Evolutionary conservation across 768 basidiomycete genomes (phyloP).

Genomic region (Mycena rosella): DNA sequence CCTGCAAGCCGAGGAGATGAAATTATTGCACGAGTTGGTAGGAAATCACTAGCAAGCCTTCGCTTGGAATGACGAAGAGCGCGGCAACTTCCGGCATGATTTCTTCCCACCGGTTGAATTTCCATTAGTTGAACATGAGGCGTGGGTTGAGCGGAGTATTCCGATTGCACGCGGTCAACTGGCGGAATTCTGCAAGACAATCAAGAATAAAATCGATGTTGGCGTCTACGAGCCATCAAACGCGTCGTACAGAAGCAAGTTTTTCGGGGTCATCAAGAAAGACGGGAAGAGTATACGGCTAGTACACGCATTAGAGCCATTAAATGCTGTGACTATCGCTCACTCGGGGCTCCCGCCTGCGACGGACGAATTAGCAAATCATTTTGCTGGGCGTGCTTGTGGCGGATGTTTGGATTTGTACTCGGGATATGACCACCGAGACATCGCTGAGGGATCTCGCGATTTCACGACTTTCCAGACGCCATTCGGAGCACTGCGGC

Average conservation of each 20-base stretch:
- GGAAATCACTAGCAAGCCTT: slow-evolving; percentile 35
- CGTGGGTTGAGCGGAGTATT: slow-evolving; percentile 39
- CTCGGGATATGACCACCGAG: slow-evolving; percentile 43
- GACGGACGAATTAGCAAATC: slow-evolving; percentile 4
- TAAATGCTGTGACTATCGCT: too few relatives aligned
- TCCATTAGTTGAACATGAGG: slow-evolving; percentile 42
- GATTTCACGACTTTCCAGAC: slow-evolving; percentile 48
- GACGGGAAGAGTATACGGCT: too few relatives aligned
- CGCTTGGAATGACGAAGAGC: too few relatives aligned
- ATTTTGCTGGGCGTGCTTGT: slow-evolving; percentile 33
- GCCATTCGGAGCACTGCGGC: slow-evolving; percentile 34
- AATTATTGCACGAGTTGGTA: slow-evolving; percentile 40
- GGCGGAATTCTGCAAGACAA: too few relatives aligned
- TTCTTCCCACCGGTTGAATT: slow-evolving; percentile 22
- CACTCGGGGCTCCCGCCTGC: too few relatives aligned
- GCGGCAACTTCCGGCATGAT: too few relatives aligned
- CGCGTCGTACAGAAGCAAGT: too few relatives aligned
- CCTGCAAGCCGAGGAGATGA: slow-evolving; percentile 43
- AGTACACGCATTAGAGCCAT: too few relatives aligned
- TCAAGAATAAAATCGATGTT: too few relatives aligned
- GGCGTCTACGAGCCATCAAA: slow-evolving; percentile 22
- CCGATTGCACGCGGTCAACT: too few relatives aligned
- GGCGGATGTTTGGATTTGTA: slow-evolving; percentile 38
- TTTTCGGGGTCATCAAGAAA: too few relatives aligned
- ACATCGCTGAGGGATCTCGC: slow-evolving; percentile 37